Evolutionary conservation across 371 early-diverging fungal species (phyloP).

Genomic region (Circinella umbellata): DNA sequence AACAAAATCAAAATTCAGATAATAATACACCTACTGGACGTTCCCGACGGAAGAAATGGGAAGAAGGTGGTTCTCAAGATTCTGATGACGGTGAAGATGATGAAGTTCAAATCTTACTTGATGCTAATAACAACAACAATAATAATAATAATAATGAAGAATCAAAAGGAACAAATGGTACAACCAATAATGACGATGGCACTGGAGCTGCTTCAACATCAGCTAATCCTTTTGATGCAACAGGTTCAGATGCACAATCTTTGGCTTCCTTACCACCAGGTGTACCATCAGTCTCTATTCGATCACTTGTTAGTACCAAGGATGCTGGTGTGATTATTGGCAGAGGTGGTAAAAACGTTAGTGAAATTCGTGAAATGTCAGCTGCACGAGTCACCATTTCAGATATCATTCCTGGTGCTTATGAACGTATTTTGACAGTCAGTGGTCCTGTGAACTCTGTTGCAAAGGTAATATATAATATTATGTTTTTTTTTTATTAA

Average conservation of each 20-base stretch:
- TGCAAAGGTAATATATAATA: conserved; percentile 60
- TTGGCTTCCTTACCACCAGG: conserved; percentile 4
- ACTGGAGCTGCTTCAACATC: conserved; percentile 3
- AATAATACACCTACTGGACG: background rate
- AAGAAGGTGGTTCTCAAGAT: conserved; percentile 22
- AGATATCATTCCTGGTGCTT: conserved; percentile 76
- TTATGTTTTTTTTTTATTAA: no score
- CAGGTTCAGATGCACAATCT: conserved; percentile 3
- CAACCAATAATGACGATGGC: background rate
- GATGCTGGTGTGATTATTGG: conserved; percentile 90
- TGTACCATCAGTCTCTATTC: conserved; percentile 47
- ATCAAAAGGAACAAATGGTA: conserved; percentile 4
- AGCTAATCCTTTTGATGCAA: background rate
- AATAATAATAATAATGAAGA: conserved; percentile 2
- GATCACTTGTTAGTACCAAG: conserved; percentile 79
- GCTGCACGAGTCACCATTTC: conserved; percentile 82
- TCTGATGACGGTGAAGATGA: conserved; percentile 20
- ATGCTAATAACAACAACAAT: background rate
- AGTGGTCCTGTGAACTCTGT: conserved; percentile 75
- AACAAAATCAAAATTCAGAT: background rate
- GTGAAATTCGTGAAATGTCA: conserved; percentile 77
- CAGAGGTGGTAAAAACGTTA: conserved; percentile 80
- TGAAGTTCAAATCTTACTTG: conserved; percentile 26
- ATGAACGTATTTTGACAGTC: conserved; percentile 78
- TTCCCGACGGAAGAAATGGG: conserved; percentile 26